These are phyloP conservation scores for Lagenaria siceraria DNA, from an alignment of 306 rosid species.

Conservation along the genomic window DNA sequence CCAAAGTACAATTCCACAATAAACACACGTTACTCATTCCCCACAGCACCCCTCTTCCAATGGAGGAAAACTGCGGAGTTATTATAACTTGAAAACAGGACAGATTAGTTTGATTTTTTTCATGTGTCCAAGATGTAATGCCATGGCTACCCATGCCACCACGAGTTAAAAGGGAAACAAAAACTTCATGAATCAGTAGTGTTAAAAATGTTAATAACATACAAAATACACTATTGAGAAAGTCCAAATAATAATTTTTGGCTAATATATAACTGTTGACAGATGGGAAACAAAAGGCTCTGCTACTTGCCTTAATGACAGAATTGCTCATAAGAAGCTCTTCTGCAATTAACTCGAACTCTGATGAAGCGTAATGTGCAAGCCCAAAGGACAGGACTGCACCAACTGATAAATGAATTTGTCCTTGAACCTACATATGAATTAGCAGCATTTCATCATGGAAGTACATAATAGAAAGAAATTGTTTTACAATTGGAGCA, in stretches of 20 bases:
- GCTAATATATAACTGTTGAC: not conserved
- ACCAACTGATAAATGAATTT: slow-evolving; percentile 57
- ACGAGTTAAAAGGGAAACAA: not conserved
- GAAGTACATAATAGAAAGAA: not conserved
- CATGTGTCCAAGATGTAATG: not conserved
- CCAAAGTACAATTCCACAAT: no score
- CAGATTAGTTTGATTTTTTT: not conserved
- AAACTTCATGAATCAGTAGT: not conserved
- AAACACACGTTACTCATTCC: not conserved
- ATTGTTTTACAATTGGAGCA: slow-evolving; percentile 8
- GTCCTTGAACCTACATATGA: slow-evolving; percentile 69
- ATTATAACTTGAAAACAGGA: not conserved
- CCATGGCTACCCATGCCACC: not conserved
- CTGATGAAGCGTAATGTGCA: slow-evolving; percentile 80
- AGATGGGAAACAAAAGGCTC: not conserved
- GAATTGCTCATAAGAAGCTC: slow-evolving; percentile 99
- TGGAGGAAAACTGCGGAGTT: not conserved
- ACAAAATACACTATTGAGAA: not conserved
- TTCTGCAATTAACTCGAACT: slow-evolving; percentile 95
- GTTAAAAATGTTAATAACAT: not conserved
- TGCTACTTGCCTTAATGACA: slow-evolving; percentile 56
- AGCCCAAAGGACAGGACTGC: slow-evolving; percentile 85
- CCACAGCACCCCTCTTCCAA: not conserved
- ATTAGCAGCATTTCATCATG: slow-evolving; percentile 1
- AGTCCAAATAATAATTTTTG: not conserved